Percentiles rank a stretch among this genome's conserved stretches.
phyloP scores from a whole-genome alignment of 2,329 filamentous ascomycete species.

The Teratosphaeriaceae sp. region DNA sequence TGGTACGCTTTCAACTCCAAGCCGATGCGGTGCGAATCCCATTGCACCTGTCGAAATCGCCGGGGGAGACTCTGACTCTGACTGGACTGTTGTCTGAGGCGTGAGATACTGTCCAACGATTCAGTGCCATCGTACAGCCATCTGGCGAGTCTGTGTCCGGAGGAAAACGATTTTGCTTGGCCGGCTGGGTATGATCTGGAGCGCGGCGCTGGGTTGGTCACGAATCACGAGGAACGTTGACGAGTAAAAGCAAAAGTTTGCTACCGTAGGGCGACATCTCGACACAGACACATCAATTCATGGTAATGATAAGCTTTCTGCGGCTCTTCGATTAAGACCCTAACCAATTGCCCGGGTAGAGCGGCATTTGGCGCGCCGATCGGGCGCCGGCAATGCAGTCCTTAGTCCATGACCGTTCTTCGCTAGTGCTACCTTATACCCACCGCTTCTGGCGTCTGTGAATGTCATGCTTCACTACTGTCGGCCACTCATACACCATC shows the following conservation, averaged over 20 bases:
- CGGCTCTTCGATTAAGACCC: background rate
- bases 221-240: too few species aligned
- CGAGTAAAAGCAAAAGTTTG: too few species aligned
- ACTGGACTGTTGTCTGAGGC: conserved; percentile 3
- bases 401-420: background rate
- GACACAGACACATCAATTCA: too few species aligned
- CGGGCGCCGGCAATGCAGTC: background rate
- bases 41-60: background rate
- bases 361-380: background rate
- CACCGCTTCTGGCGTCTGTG: background rate
- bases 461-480: too few species aligned
- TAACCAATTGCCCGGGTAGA: background rate
- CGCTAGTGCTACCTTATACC: conserved; percentile 2
- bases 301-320: background rate
- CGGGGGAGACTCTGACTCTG: conserved; percentile 3
- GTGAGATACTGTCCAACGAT: too few species aligned
- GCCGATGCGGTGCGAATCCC: background rate
- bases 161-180: too few species aligned
- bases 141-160: too few species aligned
- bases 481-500: too few species aligned
- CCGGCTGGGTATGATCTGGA: background rate
- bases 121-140: too few species aligned
- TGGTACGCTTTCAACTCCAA: background rate
- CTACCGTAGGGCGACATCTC: too few species aligned
- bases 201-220: background rate